phyloP scores from a whole-genome alignment of 1,284 basidiomycete species.

The Cerrena zonata region DNA sequence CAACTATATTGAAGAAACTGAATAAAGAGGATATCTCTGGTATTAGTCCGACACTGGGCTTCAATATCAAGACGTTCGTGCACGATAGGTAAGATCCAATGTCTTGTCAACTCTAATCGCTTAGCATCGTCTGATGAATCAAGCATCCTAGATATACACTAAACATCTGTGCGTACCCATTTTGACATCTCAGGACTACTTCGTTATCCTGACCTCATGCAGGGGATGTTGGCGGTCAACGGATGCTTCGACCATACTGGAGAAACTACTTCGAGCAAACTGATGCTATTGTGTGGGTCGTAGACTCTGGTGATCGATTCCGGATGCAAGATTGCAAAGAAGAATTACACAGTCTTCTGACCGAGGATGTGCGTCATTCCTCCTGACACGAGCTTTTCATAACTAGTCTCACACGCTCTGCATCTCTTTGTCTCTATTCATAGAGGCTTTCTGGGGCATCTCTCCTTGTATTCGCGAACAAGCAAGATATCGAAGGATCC shows the following conservation, averaged over 20 bases:
- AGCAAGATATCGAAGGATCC: slow-evolving; percentile 90
- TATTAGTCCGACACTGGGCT: slow-evolving; percentile 92
- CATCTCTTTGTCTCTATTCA: slow-evolving; percentile 9
- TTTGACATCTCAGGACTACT: slow-evolving; percentile 1
- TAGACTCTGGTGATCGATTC: slow-evolving; percentile 88
- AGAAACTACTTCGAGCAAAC: slow-evolving; percentile 99
- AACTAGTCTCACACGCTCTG: slow-evolving; percentile 3
- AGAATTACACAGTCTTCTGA: slow-evolving; percentile 81
- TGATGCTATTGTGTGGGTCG: slow-evolving; percentile 97
- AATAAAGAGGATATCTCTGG: slow-evolving; percentile 84
- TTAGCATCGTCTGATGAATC: not conserved
- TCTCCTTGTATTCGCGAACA: slow-evolving; percentile 96
- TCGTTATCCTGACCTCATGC: slow-evolving; percentile 1
- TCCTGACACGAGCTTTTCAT: not conserved
- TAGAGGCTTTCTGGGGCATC: slow-evolving; percentile 91
- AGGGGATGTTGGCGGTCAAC: slow-evolving; percentile 99
- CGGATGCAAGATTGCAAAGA: slow-evolving; percentile 84
- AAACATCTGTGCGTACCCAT: slow-evolving; percentile 73
- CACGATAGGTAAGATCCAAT: slow-evolving; percentile 87
- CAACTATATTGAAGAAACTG: slow-evolving; percentile 92
- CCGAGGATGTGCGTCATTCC: slow-evolving; percentile 77
- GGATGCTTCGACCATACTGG: slow-evolving; percentile 95
- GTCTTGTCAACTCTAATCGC: too few species aligned
- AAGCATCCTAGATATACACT: slow-evolving; percentile 79
- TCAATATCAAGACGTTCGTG: slow-evolving; percentile 96